phyloP scores from a whole-genome alignment of 805 yeast genomes.

The Komagataella populi region DNA sequence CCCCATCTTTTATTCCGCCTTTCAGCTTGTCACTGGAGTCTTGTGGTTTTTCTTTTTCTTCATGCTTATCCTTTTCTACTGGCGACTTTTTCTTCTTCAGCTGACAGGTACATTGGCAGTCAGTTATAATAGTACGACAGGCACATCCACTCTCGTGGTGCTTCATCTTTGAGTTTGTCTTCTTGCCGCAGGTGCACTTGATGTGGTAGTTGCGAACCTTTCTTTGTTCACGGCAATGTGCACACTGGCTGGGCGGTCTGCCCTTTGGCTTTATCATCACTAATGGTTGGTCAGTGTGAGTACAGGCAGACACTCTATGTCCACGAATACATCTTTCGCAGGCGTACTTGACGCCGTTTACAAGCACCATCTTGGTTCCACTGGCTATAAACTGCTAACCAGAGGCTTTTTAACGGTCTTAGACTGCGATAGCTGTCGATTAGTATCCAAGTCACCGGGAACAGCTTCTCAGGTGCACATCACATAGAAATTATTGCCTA shows the following conservation, averaged over 20 bases:
- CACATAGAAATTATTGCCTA: background rate
- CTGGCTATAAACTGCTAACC: background rate
- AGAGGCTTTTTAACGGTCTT: background rate
- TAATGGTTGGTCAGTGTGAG: conserved; percentile 82
- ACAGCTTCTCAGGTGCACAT: background rate
- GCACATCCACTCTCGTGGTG: conserved; percentile 11
- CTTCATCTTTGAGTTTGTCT: conserved; percentile 14
- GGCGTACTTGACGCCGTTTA: conserved; percentile 90
- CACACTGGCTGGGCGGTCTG: conserved; percentile 86
- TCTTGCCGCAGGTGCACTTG: conserved; percentile 56
- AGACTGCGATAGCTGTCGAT: background rate
- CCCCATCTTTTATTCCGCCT: background rate
- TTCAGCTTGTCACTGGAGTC: background rate
- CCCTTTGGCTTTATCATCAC: conserved; percentile 95
- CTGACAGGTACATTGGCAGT: conserved; percentile 19
- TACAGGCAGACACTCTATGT: conserved; percentile 88
- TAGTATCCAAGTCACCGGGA: background rate
- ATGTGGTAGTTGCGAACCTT: conserved; percentile 54
- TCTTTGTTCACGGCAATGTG: conserved; percentile 69
- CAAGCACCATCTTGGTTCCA: conserved; percentile 51
- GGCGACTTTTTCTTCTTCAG: conserved; percentile 10
- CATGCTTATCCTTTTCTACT: background rate
- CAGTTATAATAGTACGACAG: conserved; percentile 14
- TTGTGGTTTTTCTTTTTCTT: background rate
- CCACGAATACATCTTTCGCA: conserved; percentile 95